Percentiles rank a stretch among this genome's conserved stretches.
These are phyloP conservation scores for Verticillium isaacii DNA, from an alignment of 2,329 filamentous ascomycete genomes.

Conservation along the genomic window DNA sequence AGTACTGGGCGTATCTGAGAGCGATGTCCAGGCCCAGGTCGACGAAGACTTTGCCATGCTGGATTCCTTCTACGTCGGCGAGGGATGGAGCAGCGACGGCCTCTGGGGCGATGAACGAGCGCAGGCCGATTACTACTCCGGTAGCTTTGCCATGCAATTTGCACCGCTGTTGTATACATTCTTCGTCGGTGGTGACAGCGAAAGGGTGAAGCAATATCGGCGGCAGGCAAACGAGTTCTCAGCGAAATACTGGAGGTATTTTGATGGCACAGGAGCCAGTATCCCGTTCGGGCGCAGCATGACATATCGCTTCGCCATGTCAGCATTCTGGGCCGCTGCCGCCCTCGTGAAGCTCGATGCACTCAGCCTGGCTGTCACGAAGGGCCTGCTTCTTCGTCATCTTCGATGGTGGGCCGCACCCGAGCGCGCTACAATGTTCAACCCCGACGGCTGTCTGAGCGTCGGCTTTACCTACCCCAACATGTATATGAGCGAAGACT, in stretches of 20 bases:
- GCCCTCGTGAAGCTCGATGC: conserved; percentile 27
- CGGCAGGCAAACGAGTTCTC: conserved; percentile 30
- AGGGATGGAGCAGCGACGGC: conserved; percentile 38
- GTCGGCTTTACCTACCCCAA: conserved; percentile 20
- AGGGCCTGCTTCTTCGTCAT: conserved; percentile 68
- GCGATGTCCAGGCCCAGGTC: not conserved
- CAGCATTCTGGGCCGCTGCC: conserved; percentile 35
- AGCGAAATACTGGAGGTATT: conserved; percentile 34
- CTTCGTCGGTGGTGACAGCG: conserved; percentile 29
- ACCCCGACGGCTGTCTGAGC: conserved; percentile 64
- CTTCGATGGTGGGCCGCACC: conserved; percentile 76
- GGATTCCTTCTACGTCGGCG: conserved; percentile 31
- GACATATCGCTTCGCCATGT: conserved; percentile 39
- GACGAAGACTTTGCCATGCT: conserved; percentile 28
- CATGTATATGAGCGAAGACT: conserved; percentile 44
- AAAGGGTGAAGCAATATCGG: conserved; percentile 26
- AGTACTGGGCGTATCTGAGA: conserved; percentile 20
- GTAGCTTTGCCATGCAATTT: conserved; percentile 41
- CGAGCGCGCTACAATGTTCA: conserved; percentile 60
- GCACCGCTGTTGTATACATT: conserved; percentile 37
- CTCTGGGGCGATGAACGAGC: conserved; percentile 25
- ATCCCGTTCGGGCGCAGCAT: conserved; percentile 41
- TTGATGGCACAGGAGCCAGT: conserved; percentile 32
- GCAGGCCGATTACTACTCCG: conserved; percentile 41
- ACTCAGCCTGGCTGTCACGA: conserved; percentile 74